Percentiles rank a stretch among this genome's conserved stretches.
Evolutionary conservation across 371 early-diverging fungal genomes (phyloP).

Genomic region (Blastocladiella emersonii): DNA sequence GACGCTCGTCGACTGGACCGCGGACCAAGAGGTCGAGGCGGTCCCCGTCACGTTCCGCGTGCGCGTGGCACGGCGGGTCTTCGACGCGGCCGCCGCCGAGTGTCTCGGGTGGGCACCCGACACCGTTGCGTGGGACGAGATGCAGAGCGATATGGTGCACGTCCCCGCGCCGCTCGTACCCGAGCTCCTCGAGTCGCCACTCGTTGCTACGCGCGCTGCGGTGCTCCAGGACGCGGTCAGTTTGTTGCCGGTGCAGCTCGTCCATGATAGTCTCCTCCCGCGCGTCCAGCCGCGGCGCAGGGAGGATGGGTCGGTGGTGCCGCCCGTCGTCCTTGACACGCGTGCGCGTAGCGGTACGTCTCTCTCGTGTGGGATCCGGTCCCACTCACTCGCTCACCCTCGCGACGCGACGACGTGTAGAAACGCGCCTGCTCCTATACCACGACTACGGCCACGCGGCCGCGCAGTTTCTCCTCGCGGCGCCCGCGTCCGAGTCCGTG

Average conservation of each 20-base stretch:
- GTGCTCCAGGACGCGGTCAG: neutral
- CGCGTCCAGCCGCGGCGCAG: neutral
- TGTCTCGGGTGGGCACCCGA: neutral
- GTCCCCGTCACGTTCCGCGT: neutral
- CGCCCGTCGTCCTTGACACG: neutral
- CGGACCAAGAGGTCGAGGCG: neutral
- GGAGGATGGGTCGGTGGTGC: neutral
- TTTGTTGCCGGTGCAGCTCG: neutral
- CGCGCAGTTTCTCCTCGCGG: neutral
- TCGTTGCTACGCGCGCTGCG: neutral
- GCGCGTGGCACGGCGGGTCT: neutral
- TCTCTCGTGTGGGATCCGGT: neutral
- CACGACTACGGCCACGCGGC: neutral
- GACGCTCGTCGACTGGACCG: neutral
- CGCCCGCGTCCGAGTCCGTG: neutral
- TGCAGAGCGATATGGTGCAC: neutral
- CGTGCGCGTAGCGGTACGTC: neutral
- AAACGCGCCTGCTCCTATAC: neutral
- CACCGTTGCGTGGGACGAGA: neutral
- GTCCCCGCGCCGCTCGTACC: neutral
- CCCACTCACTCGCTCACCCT: neutral
- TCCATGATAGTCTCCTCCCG: neutral
- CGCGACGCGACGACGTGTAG: neutral
- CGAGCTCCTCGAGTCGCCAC: neutral
- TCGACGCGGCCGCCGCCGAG: neutral